phyloP scores from a whole-genome alignment of 192 early-diverging fungal species.

The Dimargaris verticillata region DNA sequence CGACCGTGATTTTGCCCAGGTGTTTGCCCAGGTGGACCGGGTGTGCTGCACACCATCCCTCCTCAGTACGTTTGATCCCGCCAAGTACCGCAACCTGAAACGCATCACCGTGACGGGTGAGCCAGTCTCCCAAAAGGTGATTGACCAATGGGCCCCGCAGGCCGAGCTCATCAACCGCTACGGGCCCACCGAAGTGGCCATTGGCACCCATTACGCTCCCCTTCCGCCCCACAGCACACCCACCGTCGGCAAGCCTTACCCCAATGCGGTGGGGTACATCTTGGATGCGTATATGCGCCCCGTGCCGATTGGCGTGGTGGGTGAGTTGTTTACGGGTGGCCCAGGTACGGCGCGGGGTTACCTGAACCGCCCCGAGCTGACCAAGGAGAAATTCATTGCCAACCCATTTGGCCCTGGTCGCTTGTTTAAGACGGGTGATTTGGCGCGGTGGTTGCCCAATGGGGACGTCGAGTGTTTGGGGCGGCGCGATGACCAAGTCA shows the following conservation, averaged over 20 bases:
- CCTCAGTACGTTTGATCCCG: neutral
- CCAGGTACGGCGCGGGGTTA: conserved; percentile 20
- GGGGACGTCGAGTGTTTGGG: conserved; percentile 19
- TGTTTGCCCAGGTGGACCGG: neutral
- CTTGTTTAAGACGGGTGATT: conserved; percentile 22
- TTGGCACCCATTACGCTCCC: neutral
- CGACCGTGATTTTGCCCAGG: neutral
- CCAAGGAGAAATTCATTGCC: conserved; percentile 17
- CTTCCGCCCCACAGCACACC: neutral
- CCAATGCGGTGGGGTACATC: conserved; percentile 15
- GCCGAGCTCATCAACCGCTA: conserved; percentile 4
- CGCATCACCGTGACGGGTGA: neutral
- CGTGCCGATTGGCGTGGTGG: conserved; percentile 18
- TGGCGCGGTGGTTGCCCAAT: conserved; percentile 14
- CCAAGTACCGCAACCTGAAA: neutral
- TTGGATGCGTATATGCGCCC: conserved; percentile 13
- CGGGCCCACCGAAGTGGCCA: conserved; percentile 1
- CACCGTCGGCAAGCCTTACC: conserved; percentile 15
- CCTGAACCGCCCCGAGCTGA: conserved; percentile 21
- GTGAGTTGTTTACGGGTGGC: conserved; percentile 20
- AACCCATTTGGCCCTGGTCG: conserved; percentile 20
- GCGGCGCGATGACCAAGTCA: conserved; percentile 21
- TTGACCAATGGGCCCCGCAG: neutral
- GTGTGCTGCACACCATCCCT: conserved; percentile 7
- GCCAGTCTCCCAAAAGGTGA: neutral